Evolutionary conservation across 768 basidiomycete species (phyloP).

Genomic region (Termitomyces sp.): DNA sequence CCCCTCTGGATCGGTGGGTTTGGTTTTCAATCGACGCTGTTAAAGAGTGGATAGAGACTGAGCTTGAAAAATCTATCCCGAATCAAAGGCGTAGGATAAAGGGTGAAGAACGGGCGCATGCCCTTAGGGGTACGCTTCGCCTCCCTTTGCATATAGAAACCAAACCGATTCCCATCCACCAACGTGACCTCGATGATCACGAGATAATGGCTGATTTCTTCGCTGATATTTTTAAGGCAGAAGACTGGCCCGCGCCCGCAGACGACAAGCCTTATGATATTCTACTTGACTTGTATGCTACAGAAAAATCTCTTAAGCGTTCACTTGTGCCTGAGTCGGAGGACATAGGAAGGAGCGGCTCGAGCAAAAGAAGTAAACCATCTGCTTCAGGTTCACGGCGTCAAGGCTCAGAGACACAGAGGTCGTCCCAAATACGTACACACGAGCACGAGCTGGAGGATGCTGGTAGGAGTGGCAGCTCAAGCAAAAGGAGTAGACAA

Average conservation of each 20-base stretch:
- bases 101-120: too few species aligned
- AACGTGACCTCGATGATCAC: neutral
- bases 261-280: neutral
- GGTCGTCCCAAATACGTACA: neutral
- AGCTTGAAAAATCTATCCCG: neutral
- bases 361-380: neutral
- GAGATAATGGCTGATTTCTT: neutral
- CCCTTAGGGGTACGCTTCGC: neutral
- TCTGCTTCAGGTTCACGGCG: neutral
- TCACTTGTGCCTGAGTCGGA: too few species aligned
- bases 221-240: neutral
- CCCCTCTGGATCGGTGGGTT: slow-evolving; percentile 3
- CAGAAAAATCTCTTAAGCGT: neutral
- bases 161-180: neutral
- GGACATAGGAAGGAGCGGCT: too few species aligned
- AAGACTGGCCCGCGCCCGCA: neutral
- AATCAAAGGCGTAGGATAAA: too few species aligned
- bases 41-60: slow-evolving; percentile 3
- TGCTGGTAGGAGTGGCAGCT: too few species aligned
- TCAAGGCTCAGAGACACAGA: neutral
- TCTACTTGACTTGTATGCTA: neutral
- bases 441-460: too few species aligned
- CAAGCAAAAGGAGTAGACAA: too few species aligned
- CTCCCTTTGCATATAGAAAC: neutral
- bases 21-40: neutral